phyloP scores from a whole-genome alignment of 1,139 yeast genomes.

The Lodderomyces oxycetoniae region DNA sequence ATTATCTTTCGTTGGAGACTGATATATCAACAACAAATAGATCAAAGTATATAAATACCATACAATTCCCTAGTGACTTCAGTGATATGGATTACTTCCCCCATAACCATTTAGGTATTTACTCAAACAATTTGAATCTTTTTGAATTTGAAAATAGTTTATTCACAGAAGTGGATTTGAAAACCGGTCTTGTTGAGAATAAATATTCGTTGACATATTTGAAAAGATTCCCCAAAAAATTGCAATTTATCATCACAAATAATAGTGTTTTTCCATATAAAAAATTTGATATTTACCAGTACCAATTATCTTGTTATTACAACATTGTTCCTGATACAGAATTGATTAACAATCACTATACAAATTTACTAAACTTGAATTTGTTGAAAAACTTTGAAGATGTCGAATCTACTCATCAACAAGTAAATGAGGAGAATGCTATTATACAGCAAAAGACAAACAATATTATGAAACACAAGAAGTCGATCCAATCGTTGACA shows the following conservation, averaged over 20 bases:
- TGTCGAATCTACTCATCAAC: conserved; percentile 28
- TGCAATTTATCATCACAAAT: conserved; percentile 34
- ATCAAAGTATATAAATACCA: conserved; percentile 14
- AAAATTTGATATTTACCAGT: conserved; percentile 33
- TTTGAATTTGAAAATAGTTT: conserved; percentile 31
- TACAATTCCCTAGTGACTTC: conserved; percentile 13
- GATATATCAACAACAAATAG: conserved; percentile 35
- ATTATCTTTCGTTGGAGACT: conserved; percentile 29
- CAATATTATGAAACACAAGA: conserved; percentile 30
- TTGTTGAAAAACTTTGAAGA: conserved; percentile 39
- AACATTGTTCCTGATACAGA: conserved; percentile 30
- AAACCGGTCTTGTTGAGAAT: conserved; percentile 21
- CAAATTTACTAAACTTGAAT: conserved; percentile 33
- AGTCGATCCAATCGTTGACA: conserved; percentile 28
- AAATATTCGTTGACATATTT: conserved; percentile 20
- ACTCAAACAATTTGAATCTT: conserved; percentile 38
- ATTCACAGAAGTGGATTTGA: conserved; percentile 24
- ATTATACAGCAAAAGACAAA: conserved; percentile 30
- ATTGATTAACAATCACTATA: conserved; percentile 35
- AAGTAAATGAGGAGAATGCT: conserved; percentile 25
- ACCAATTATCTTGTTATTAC: conserved; percentile 40
- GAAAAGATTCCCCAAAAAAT: conserved; percentile 31
- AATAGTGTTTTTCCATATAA: conserved; percentile 34
- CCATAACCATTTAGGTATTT: conserved; percentile 30
- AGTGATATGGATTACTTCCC: conserved; percentile 32